phyloP scores from a whole-genome alignment of 129 eudicot species.

The Artemisia annua region DNA sequence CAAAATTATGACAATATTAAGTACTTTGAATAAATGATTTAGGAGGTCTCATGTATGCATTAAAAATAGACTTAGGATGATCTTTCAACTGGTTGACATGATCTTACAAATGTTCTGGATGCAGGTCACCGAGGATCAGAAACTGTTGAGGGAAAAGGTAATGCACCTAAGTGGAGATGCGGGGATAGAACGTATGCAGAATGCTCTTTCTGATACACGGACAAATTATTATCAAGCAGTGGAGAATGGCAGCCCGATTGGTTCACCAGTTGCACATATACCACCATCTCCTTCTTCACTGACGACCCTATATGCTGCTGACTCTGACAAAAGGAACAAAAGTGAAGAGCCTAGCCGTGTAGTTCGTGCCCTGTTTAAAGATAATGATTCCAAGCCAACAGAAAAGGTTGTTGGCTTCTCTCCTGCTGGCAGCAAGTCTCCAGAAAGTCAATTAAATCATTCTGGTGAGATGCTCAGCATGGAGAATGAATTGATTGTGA shows the following conservation, averaged over 20 bases:
- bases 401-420: slow-evolving; percentile 42
- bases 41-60: no score
- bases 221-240: slow-evolving; percentile 59
- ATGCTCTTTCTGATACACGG: slow-evolving; percentile 77
- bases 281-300: slow-evolving; percentile 42
- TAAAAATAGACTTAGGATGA: background rate
- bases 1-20: no score
- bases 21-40: no score
- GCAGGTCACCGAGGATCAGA: slow-evolving; percentile 90
- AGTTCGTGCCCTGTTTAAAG: slow-evolving; percentile 71
- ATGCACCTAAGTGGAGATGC: slow-evolving; percentile 87
- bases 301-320: slow-evolving; percentile 31
- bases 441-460: slow-evolving; percentile 15
- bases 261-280: slow-evolving; percentile 53
- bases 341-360: slow-evolving; percentile 45
- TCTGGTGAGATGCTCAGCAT: slow-evolving; percentile 41
- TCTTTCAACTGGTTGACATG: background rate
- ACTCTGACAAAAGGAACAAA: slow-evolving; percentile 35
- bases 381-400: slow-evolving; percentile 38
- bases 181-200: slow-evolving; percentile 83
- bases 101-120: background rate
- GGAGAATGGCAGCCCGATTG: slow-evolving; percentile 63
- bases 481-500: slow-evolving; percentile 84
- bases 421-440: slow-evolving; percentile 22
- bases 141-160: slow-evolving; percentile 83